A percentile compares a stretch with the other conserved stretches of the same genome.
These are phyloP conservation scores for Fusarium domesticum DNA, from an alignment of 2,329 filamentous ascomycete species.

Conservation along the genomic window DNA sequence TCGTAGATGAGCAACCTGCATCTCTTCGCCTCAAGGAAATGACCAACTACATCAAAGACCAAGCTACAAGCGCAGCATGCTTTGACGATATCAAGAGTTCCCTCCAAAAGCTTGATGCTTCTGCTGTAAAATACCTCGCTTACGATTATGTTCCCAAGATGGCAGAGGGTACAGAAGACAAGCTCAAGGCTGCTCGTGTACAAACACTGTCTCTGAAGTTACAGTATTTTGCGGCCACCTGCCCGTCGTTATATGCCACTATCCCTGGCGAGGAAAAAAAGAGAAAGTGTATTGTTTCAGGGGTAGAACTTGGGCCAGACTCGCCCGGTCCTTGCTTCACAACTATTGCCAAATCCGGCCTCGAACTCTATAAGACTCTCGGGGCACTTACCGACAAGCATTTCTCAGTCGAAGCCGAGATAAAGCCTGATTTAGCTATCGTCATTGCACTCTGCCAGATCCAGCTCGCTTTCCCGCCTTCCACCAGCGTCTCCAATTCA, in stretches of 20 bases:
- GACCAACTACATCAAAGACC: conserved; percentile 35
- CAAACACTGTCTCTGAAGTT: conserved; percentile 41
- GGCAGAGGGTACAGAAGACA: conserved; percentile 26
- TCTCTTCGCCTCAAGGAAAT: conserved; percentile 37
- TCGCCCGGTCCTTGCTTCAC: conserved; percentile 26
- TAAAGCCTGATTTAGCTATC: conserved; percentile 36
- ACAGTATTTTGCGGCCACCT: conserved; percentile 44
- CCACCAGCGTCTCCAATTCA: conserved; percentile 13
- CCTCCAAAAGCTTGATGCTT: conserved; percentile 40
- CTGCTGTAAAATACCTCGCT: conserved; percentile 41
- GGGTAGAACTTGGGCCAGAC: conserved; percentile 13
- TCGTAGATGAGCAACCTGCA: conserved; percentile 24
- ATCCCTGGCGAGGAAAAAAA: conserved; percentile 18
- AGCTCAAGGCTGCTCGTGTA: conserved; percentile 26
- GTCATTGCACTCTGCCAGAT: conserved; percentile 36
- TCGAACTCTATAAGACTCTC: conserved; percentile 21
- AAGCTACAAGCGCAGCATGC: conserved; percentile 38
- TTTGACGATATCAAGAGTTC: conserved; percentile 49
- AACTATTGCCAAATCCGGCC: conserved; percentile 19
- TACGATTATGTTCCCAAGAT: conserved; percentile 36
- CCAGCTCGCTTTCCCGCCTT: conserved; percentile 30
- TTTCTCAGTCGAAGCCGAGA: conserved; percentile 21
- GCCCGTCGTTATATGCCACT: conserved; percentile 26
- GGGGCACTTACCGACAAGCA: conserved; percentile 8
- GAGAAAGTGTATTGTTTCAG: conserved; percentile 28